Evolutionary conservation across 495 filamentous ascomycete genomes (phyloP).

Genomic region (Rhypophila decipiens): DNA sequence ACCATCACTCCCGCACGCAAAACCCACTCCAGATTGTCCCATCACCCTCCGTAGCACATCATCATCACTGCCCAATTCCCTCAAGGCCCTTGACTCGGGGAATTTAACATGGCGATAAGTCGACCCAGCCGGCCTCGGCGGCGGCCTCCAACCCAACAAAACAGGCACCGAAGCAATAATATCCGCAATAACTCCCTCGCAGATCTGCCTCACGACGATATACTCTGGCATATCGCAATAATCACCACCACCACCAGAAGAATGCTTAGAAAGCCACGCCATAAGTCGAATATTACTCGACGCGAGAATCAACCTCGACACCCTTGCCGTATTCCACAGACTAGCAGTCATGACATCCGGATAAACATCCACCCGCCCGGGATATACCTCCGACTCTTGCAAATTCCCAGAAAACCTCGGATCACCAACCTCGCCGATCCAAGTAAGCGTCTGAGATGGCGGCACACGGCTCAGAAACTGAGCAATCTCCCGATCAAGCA

Average conservation of each 20-base stretch:
- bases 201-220: conserved; percentile 29
- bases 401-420: conserved; percentile 30
- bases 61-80: no score
- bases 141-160: conserved; percentile 39
- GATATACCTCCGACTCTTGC: conserved; percentile 37
- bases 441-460: no score
- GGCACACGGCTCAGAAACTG: no score
- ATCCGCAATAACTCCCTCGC: conserved; percentile 38
- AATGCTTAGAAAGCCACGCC: conserved; percentile 38
- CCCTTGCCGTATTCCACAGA: conserved; percentile 38
- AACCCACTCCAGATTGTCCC: no score
- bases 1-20: conserved; percentile 33
- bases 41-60: no score
- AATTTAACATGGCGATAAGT: conserved; percentile 7
- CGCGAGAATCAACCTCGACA: conserved; percentile 36
- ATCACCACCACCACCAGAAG: conserved; percentile 15
- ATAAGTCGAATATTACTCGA: conserved; percentile 38
- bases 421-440: no score
- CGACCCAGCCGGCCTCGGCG: conserved; percentile 4
- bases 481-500: conserved; percentile 34
- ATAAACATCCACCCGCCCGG: conserved; percentile 48
- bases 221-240: conserved; percentile 48
- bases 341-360: conserved; percentile 40
- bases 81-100: conserved; percentile 2
- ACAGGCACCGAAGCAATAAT: conserved; percentile 47